These are phyloP conservation scores for Suillus hirtellus DNA, from an alignment of 768 basidiomycete species.

Conservation along the genomic window DNA sequence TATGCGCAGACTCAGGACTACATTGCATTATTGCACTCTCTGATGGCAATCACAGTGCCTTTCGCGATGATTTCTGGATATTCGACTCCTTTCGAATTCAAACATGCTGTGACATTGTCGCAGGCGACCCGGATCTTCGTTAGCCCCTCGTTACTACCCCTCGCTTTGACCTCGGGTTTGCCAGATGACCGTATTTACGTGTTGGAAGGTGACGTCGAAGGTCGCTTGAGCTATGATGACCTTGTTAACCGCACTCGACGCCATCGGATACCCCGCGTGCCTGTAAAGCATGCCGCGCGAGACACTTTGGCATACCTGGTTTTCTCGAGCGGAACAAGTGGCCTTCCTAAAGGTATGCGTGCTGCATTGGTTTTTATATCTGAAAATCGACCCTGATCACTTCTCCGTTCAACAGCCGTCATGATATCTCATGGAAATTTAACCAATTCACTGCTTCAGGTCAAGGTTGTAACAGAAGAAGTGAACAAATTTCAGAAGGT, in stretches of 20 bases:
- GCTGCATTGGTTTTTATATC: not conserved
- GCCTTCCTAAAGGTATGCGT: conserved; percentile 65
- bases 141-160: conserved; percentile 42
- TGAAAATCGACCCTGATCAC: conserved; percentile 9
- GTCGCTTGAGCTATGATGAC: conserved; percentile 44
- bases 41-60: conserved; percentile 50
- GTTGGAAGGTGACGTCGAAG: conserved; percentile 43
- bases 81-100: conserved; percentile 57
- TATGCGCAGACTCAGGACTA: conserved; percentile 46
- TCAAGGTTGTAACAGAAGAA: conserved; percentile 31
- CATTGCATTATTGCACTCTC: conserved; percentile 47
- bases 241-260: conserved; percentile 42
- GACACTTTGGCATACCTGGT: conserved; percentile 68
- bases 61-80: conserved; percentile 54
- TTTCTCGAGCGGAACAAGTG: conserved; percentile 80
- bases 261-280: conserved; percentile 40
- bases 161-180: conserved; percentile 40
- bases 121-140: conserved; percentile 56
- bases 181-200: conserved; percentile 48
- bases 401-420: conserved; percentile 45
- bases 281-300: conserved; percentile 44
- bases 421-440: conserved; percentile 74
- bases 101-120: conserved; percentile 48
- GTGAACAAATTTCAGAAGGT: conserved; percentile 40
- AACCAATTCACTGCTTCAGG: conserved; percentile 44